Evolutionary conservation across 305 asterid genomes (phyloP).

Genomic region (Fraxinus latifolia): DNA sequence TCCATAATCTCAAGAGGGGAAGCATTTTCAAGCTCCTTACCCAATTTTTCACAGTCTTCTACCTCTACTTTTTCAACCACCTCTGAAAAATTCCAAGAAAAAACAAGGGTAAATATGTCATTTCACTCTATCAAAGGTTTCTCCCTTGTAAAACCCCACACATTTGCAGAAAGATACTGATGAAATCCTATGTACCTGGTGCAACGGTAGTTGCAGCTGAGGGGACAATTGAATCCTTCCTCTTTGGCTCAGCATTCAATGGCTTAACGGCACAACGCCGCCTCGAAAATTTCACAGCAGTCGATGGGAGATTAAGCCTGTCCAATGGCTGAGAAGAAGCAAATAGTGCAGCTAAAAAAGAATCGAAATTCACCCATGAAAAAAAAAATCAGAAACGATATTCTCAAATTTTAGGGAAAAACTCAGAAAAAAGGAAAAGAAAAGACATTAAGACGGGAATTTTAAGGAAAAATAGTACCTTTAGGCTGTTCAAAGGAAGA

Average conservation of each 20-base stretch:
- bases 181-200: constrained; percentile 37
- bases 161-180: neutral
- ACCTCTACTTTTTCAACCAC: constrained; percentile 48
- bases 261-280: constrained; percentile 44
- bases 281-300: constrained; percentile 30
- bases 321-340: constrained; percentile 41
- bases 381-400: neutral
- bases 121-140: neutral
- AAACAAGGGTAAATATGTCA: constrained; percentile 15
- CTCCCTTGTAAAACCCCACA: neutral
- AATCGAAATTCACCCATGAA: neutral
- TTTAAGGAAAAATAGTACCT: constrained; percentile 29
- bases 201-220: constrained; percentile 72
- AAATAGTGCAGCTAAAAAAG: constrained; percentile 34
- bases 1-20: constrained; percentile 97
- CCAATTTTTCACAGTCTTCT: constrained; percentile 69
- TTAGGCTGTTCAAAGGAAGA: constrained; percentile 32
- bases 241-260: constrained; percentile 54
- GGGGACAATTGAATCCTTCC: constrained; percentile 45
- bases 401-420: neutral
- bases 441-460: neutral
- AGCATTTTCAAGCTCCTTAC: constrained; percentile 62
- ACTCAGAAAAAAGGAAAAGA: neutral
- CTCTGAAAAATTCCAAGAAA: constrained; percentile 35
- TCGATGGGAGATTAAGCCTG: constrained; percentile 24